A percentile compares a stretch with the other conserved stretches of the same genome.
Conservation (phyloP, 805 yeast genomes). For the Saturnispora halmiae region DNA sequence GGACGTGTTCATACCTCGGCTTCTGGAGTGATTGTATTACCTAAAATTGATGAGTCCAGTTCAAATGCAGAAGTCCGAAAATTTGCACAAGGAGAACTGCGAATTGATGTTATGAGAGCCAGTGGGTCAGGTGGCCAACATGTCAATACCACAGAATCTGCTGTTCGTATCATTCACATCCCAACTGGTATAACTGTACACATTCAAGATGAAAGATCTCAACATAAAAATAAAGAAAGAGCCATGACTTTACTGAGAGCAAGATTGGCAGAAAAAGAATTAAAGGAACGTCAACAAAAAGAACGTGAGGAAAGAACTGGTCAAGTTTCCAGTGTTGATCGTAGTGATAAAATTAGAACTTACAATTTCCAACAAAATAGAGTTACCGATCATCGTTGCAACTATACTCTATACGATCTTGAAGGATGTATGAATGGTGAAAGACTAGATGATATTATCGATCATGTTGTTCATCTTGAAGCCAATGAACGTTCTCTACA, state of each 20-base stretch:
- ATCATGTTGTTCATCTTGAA: constrained; percentile 40
- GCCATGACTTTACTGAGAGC: constrained; percentile 80
- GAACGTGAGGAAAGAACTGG: constrained; percentile 63
- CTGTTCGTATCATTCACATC: constrained; percentile 83
- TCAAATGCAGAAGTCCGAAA: constrained; percentile 34
- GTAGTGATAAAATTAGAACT: constrained; percentile 89
- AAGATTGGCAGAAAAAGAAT: constrained; percentile 72
- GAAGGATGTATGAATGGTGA: constrained; percentile 56
- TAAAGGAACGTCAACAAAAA: constrained; percentile 50
- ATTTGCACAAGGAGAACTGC: constrained; percentile 78
- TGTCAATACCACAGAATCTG: constrained; percentile 60
- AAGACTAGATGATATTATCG: constrained; percentile 46
- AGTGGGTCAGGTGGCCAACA: constrained; percentile 57
- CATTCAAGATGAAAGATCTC: constrained; percentile 94
- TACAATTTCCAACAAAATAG: constrained; percentile 90
- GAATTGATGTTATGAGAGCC: constrained; percentile 79
- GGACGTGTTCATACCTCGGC: constrained; percentile 95
- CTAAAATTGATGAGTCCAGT: constrained; percentile 53
- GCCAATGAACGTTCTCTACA: constrained; percentile 36
- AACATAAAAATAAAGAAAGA: constrained; percentile 86
- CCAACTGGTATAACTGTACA: constrained; percentile 85
- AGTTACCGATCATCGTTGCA: constrained; percentile 90
- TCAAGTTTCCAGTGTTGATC: constrained; percentile 81
- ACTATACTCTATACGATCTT: constrained; percentile 67
- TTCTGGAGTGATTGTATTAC: constrained; percentile 89